phyloP scores from a whole-genome alignment of 345 rosid genomes.

The Anacardium occidentale region DNA sequence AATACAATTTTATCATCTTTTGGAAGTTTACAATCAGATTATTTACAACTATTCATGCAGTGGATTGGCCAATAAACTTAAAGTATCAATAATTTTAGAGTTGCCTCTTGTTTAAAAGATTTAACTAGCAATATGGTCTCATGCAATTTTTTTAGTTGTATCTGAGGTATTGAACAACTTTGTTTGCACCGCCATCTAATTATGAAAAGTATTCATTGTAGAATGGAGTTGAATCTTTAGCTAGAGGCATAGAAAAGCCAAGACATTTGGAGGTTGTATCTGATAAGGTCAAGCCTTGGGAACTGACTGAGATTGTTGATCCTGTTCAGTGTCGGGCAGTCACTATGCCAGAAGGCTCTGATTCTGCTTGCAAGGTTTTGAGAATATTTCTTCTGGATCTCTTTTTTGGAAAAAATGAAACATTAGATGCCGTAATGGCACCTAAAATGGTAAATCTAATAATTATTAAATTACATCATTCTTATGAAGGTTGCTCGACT shows the following conservation, averaged over 20 bases:
- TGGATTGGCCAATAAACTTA: background rate
- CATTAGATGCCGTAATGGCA: background rate
- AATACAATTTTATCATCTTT: conserved; percentile 7
- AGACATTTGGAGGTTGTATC: conserved; percentile 24
- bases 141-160: background rate
- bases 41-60: background rate
- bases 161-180: background rate
- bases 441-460: background rate
- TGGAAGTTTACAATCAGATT: background rate
- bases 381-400: background rate
- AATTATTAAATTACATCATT: conserved; percentile 8
- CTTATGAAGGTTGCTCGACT: conserved; percentile 48
- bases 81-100: background rate
- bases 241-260: conserved; percentile 25
- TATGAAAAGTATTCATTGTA: conserved; percentile 4
- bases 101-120: conserved; percentile 6
- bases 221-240: conserved; percentile 29
- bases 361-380: conserved; percentile 29
- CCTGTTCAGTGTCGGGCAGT: conserved; percentile 25
- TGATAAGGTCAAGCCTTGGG: conserved; percentile 32
- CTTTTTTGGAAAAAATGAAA: background rate
- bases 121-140: background rate
- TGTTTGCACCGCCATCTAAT: conserved; percentile 13
- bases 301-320: conserved; percentile 29
- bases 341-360: conserved; percentile 24